These are phyloP conservation scores for Thalassiosira sp. DNA, from an alignment of 352 stramenopile species.

Conservation along the genomic window DNA sequence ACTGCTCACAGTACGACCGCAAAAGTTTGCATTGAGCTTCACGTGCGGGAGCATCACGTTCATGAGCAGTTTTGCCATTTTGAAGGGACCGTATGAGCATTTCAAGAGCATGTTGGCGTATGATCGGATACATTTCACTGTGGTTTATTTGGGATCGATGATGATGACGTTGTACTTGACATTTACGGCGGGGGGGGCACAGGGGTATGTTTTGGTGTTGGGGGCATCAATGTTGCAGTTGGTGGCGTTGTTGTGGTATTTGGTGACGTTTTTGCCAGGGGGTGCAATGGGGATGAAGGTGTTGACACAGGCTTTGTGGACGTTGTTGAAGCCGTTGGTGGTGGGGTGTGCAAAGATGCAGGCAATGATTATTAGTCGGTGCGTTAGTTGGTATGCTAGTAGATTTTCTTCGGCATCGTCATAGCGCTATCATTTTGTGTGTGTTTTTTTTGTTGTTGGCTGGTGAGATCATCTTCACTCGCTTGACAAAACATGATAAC, in stretches of 20 bases:
- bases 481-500: no score
- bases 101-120: constrained; percentile 64
- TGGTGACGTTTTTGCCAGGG: constrained; percentile 81
- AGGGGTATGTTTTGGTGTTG: constrained; percentile 76
- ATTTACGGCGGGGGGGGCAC: constrained; percentile 66
- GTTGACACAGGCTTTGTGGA: constrained; percentile 62
- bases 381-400: constrained; percentile 55
- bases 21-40: constrained; percentile 83
- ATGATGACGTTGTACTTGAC: constrained; percentile 78
- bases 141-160: constrained; percentile 77
- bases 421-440: constrained; percentile 1
- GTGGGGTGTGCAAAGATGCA: constrained; percentile 67
- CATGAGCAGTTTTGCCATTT: constrained; percentile 81
- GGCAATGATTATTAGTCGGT: constrained; percentile 59
- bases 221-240: constrained; percentile 62
- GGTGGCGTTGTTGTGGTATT: constrained; percentile 76
- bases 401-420: constrained; percentile 44
- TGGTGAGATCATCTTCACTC: no score
- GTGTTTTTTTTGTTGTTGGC: no score
- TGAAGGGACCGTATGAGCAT: constrained; percentile 77
- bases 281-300: constrained; percentile 71
- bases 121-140: constrained; percentile 77
- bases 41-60: constrained; percentile 80
- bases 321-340: constrained; percentile 73
- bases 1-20: constrained; percentile 62